phyloP scores from a whole-genome alignment of 1,284 basidiomycete species.

The Quambalaria eucalypti region DNA sequence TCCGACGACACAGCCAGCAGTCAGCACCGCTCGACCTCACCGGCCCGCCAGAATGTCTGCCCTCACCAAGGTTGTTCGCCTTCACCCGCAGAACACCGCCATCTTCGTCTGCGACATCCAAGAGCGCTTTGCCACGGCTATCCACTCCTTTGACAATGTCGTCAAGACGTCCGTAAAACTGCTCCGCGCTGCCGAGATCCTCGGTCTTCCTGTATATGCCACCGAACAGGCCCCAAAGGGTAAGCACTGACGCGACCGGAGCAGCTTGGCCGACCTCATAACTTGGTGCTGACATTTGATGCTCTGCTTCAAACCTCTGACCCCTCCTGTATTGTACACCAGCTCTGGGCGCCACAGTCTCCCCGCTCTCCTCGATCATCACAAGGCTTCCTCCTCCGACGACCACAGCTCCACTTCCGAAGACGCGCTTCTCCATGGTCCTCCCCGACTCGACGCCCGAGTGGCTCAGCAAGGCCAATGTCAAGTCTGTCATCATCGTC shows the following conservation, averaged over 20 bases:
- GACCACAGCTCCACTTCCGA: slow-evolving; percentile 58
- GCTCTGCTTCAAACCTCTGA: background rate
- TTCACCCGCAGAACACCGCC: slow-evolving; percentile 30
- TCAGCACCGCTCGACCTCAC: too few species aligned
- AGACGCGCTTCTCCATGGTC: slow-evolving; percentile 74
- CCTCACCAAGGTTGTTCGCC: slow-evolving; percentile 3
- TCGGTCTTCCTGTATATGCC: slow-evolving; percentile 62
- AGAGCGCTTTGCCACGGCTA: slow-evolving; percentile 21
- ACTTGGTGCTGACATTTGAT: background rate
- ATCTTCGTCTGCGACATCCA: slow-evolving; percentile 41
- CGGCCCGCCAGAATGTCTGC: background rate
- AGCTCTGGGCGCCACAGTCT: slow-evolving; percentile 66
- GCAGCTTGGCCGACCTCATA: background rate
- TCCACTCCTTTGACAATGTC: slow-evolving; percentile 29
- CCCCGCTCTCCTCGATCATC: slow-evolving; percentile 56
- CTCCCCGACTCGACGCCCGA: slow-evolving; percentile 55
- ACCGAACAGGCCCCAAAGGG: slow-evolving; percentile 79
- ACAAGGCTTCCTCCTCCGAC: slow-evolving; percentile 55
- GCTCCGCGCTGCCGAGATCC: slow-evolving; percentile 51
- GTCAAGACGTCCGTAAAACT: slow-evolving; percentile 26
- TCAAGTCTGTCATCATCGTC: slow-evolving; percentile 63
- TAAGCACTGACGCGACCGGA: slow-evolving; percentile 32
- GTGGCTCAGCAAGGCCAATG: slow-evolving; percentile 50
- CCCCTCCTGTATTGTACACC: background rate
- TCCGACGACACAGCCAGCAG: too few species aligned